Base-by-base conservation (phyloP, 805 yeast species). In the Lachancea waltii region DNA sequence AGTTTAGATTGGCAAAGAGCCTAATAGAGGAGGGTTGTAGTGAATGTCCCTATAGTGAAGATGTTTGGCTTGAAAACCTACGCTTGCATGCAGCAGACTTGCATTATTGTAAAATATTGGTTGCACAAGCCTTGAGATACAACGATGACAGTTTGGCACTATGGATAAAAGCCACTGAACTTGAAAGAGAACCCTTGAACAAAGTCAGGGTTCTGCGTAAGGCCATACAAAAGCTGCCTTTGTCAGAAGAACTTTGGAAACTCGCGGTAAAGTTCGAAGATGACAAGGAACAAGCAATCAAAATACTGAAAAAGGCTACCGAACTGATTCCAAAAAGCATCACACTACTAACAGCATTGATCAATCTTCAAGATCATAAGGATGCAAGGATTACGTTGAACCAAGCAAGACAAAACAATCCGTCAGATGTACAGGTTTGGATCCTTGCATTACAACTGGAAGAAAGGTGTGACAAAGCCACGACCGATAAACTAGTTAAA, bases 51-150 rank as follows among this genome's bases (percentile, higher is more conserved):
- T 64, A 63, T 27, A 74, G 68, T 47, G 94, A 79, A 42, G 81
- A 75, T 9, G 66, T 87, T 0, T 90, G 98, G 98, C 57, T 89
- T 6, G 95, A 85, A 45, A 80, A 73, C 51, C 65, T 90, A 5
- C 68, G 85, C 33, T 61, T 89, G 9, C 77, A 85, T 51, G 24
- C 38, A 7, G 41, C 58, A 7, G 71, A 74, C 33, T 18, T 57
- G 2, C 62, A 60, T 29, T 54, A 69, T 11, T 72, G 84, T 35
- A 79, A 75, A 51, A 60, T 67, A 1, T 67, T 87, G 9, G 78
- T 79, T 2, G 72, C 81, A 0, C 77, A 80, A 33, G 95, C 84
- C 0, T 69, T 89, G 2, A 63, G 65, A 38, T 68, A 62, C 47
- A 74, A 79, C 43, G 70, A 77, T 0, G 62, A 59, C 23, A 77